Conservation (phyloP, 352 stramenopile genomes). For the Globisporangium nodosum region DNA sequence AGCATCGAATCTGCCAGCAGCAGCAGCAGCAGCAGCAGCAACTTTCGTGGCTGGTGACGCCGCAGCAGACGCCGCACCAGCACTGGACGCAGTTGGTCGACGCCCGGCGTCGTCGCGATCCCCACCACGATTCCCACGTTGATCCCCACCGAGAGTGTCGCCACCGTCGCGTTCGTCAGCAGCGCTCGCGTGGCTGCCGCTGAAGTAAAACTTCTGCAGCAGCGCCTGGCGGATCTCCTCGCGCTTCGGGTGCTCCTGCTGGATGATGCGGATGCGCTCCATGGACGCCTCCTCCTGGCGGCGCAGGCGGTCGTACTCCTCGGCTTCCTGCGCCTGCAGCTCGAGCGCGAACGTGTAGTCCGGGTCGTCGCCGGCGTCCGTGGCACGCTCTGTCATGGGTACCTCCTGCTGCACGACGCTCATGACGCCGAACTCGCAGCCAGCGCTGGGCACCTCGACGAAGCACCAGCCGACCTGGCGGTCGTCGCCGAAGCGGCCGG, state of each 20-base stretch:
- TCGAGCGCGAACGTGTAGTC: conserved; percentile 75
- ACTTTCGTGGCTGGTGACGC: not conserved
- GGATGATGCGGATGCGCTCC: conserved; percentile 54
- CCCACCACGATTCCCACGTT: not conserved
- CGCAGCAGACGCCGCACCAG: not conserved
- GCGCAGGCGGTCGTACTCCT: conserved; percentile 67
- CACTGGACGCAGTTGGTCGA: not conserved
- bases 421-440: conserved; percentile 53
- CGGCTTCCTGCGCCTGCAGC: conserved; percentile 61
- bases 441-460: conserved; percentile 60
- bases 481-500: conserved; percentile 53
- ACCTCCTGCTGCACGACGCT: conserved; percentile 71
- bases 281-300: conserved; percentile 65
- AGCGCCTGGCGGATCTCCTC: conserved; percentile 40
- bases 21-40: not conserved
- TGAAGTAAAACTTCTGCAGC: conserved; percentile 39
- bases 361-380: conserved; percentile 30
- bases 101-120: not conserved
- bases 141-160: not conserved
- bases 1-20: not conserved
- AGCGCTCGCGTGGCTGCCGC: conserved; percentile 18
- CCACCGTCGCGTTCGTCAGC: conserved; percentile 9
- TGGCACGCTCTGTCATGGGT: conserved; percentile 29
- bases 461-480: conserved; percentile 65
- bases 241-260: conserved; percentile 41